Conservation (phyloP, 352 stramenopile species). For the Phytophthora tubulina region DNA sequence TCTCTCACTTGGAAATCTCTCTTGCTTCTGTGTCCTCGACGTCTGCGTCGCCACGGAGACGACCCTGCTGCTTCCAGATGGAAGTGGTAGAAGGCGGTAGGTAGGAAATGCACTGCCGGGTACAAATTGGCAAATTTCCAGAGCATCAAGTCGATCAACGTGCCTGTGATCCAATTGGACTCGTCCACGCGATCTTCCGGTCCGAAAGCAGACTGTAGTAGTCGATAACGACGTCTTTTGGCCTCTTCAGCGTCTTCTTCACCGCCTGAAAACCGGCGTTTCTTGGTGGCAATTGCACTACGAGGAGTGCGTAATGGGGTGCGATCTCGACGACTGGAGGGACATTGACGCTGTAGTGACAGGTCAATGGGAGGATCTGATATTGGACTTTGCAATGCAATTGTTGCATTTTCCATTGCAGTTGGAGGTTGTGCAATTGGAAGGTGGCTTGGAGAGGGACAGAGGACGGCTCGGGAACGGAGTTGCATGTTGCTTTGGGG, state of each 20-base stretch:
- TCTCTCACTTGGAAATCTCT: slow-evolving; percentile 63
- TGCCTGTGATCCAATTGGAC: slow-evolving; percentile 85
- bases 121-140: slow-evolving; percentile 85
- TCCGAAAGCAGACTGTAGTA: slow-evolving; percentile 67
- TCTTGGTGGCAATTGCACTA: slow-evolving; percentile 18
- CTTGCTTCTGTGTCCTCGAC: slow-evolving; percentile 18
- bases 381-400: neutral
- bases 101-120: slow-evolving; percentile 75
- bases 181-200: slow-evolving; percentile 76
- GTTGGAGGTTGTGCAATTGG: neutral
- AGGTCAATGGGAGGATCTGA: slow-evolving; percentile 1
- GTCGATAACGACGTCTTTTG: slow-evolving; percentile 27
- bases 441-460: neutral
- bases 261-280: slow-evolving; percentile 14
- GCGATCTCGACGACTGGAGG: slow-evolving; percentile 18
- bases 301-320: slow-evolving; percentile 13
- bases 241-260: slow-evolving; percentile 33
- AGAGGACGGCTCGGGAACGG: slow-evolving; percentile 16
- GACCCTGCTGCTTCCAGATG: slow-evolving; percentile 44
- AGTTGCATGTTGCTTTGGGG: slow-evolving; percentile 25
- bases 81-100: slow-evolving; percentile 88
- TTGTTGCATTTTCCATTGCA: neutral
- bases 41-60: slow-evolving; percentile 30
- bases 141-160: slow-evolving; percentile 88
- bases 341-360: slow-evolving; percentile 6